These are phyloP conservation scores for Coemansia sp. DNA, from an alignment of 192 early-diverging fungal species.

Conservation along the genomic window DNA sequence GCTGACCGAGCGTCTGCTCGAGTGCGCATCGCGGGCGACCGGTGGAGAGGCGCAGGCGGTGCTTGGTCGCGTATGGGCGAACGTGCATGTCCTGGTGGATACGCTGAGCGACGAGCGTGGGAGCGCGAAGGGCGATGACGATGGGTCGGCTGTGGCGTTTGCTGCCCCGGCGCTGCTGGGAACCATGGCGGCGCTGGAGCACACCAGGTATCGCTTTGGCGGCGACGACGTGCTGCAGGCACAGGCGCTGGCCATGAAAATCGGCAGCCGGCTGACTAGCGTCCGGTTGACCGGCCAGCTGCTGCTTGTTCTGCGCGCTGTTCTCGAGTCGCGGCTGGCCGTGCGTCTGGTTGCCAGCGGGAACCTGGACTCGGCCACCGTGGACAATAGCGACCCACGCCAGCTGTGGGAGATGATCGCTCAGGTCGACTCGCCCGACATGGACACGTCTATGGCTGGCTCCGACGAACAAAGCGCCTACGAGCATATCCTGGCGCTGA, in stretches of 20 bases:
- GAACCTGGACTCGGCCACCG: constrained; percentile 8
- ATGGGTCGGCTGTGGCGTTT: constrained; percentile 11
- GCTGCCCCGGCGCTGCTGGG: constrained; percentile 34
- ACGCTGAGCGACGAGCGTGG: constrained; percentile 4
- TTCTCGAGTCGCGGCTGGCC: constrained; percentile 46
- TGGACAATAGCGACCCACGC: constrained; percentile 23
- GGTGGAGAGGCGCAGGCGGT: constrained; percentile 14
- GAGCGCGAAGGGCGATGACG: constrained; percentile 7
- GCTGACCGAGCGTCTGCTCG: constrained; percentile 33
- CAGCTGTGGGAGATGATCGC: constrained; percentile 42
- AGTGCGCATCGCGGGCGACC: constrained; percentile 20
- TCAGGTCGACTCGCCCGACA: constrained; percentile 7
- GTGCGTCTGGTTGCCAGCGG: constrained; percentile 23
- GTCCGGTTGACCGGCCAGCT: constrained; percentile 31
- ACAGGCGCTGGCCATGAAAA: constrained; percentile 13
- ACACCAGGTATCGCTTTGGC: constrained; percentile 26
- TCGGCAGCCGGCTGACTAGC: not conserved
- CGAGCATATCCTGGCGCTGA: constrained; percentile 27
- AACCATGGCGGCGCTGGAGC: constrained; percentile 34
- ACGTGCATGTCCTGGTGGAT: constrained; percentile 22
- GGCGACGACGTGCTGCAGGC: constrained; percentile 22
- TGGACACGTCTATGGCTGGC: not conserved
- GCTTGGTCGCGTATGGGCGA: constrained; percentile 33
- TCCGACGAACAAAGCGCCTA: constrained; percentile 8
- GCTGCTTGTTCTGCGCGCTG: constrained; percentile 32